Percentiles rank a stretch among this genome's conserved stretches.
phyloP scores from a whole-genome alignment of 148 eudicot genomes.

The Chenopodium quinoa region DNA sequence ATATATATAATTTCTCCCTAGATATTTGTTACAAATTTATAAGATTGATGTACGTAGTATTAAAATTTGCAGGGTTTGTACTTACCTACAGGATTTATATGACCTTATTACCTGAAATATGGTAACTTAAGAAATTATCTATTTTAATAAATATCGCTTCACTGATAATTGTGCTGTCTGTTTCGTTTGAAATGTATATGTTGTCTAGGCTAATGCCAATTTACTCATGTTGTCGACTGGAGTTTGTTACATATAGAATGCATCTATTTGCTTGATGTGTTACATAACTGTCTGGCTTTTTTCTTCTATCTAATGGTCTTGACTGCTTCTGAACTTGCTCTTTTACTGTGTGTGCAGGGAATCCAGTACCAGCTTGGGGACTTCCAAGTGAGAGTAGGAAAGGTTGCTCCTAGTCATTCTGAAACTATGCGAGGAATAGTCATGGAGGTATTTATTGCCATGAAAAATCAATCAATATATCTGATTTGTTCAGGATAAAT shows the following conservation, averaged over 20 bases:
- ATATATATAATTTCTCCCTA: too few species aligned
- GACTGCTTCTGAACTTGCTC: slow-evolving; percentile 1
- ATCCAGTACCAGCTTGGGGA: slow-evolving; percentile 85
- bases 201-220: neutral
- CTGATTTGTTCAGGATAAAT: neutral
- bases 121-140: neutral
- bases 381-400: slow-evolving; percentile 91
- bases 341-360: slow-evolving; percentile 46
- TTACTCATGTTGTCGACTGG: neutral
- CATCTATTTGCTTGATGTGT: neutral
- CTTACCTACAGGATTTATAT: neutral
- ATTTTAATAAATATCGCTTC: neutral
- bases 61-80: neutral
- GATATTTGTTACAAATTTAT: neutral
- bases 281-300: neutral
- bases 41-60: neutral
- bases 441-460: slow-evolving; percentile 67
- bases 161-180: neutral
- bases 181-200: neutral
- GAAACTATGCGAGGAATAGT: slow-evolving; percentile 90
- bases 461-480: neutral
- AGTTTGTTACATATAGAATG: neutral
- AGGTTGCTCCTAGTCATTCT: slow-evolving; percentile 70
- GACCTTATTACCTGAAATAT: neutral
- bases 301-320: neutral